phyloP scores from a whole-genome alignment of 2,329 filamentous ascomycete species.

The Monosporascus sp. region DNA sequence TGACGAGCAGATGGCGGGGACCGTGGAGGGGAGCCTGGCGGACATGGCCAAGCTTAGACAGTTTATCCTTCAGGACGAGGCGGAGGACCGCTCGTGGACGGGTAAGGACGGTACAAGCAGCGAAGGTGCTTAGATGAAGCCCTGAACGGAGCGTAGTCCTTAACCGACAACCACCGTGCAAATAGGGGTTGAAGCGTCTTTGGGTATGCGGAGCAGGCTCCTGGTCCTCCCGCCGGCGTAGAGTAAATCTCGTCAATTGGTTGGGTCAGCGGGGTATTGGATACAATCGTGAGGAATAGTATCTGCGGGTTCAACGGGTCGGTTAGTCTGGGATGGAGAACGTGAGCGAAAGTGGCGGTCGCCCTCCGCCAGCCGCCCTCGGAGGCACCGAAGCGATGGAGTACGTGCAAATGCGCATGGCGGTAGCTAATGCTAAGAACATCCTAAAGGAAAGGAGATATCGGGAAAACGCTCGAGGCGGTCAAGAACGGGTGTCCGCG shows the following conservation, averaged over 20 bases:
- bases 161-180: neutral
- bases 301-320: neutral
- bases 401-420: conserved; percentile 49
- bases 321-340: neutral
- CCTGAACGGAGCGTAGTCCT: neutral
- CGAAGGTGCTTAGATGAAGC: neutral
- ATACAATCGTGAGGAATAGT: neutral
- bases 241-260: neutral
- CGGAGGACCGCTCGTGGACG: too few species aligned
- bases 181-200: neutral
- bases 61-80: too few species aligned
- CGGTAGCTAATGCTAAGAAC: conserved; percentile 54
- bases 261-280: neutral
- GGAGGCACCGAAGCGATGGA: neutral
- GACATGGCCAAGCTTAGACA: too few species aligned
- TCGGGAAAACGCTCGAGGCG: conserved; percentile 26
- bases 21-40: too few species aligned
- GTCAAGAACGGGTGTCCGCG: conserved; percentile 37
- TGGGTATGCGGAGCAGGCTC: neutral
- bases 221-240: neutral
- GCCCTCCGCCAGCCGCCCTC: neutral
- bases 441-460: conserved; percentile 31
- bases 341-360: neutral
- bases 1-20: too few species aligned
- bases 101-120: too few species aligned